Evolutionary conservation across 2,329 filamentous ascomycete genomes (phyloP).

Genomic region (Incumbomyces lentus): DNA sequence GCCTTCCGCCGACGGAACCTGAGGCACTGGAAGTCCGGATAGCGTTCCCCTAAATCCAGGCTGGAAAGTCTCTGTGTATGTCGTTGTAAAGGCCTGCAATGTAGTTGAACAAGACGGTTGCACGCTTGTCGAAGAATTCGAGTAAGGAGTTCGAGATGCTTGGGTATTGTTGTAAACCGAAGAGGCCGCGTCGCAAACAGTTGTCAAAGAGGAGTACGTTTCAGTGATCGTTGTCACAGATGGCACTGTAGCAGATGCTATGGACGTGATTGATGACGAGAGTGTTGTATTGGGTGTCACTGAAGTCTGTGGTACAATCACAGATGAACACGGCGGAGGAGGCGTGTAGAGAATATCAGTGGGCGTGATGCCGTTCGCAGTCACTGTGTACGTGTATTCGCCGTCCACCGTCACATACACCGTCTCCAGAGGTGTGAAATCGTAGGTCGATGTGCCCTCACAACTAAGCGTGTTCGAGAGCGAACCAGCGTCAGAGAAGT

Average conservation of each 20-base stretch:
- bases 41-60: too few species aligned
- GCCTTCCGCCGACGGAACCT: too few species aligned
- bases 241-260: neutral
- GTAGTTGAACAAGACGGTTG: neutral
- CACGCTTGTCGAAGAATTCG: conserved; percentile 8
- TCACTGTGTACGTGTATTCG: conserved; percentile 3
- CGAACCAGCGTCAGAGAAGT: neutral
- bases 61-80: too few species aligned
- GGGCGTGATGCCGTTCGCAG: neutral
- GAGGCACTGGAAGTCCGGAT: too few species aligned
- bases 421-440: neutral
- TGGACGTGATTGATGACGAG: neutral
- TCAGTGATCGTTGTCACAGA: neutral
- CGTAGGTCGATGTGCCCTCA: conserved; percentile 2
- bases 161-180: neutral
- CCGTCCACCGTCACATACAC: conserved; percentile 5
- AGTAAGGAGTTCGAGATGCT: conserved; percentile 4
- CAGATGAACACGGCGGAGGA: conserved; percentile 2
- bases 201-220: neutral
- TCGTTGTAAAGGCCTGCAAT: neutral
- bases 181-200: neutral
- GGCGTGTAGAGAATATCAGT: conserved; percentile 5
- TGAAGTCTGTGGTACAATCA: neutral
- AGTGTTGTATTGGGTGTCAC: neutral
- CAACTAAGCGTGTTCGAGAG: neutral